Evolutionary conservation across 495 filamentous ascomycete species (phyloP), one percentile per base, ranked within the genome.

Genomic region (Astrothelium macrocarpum): DNA sequence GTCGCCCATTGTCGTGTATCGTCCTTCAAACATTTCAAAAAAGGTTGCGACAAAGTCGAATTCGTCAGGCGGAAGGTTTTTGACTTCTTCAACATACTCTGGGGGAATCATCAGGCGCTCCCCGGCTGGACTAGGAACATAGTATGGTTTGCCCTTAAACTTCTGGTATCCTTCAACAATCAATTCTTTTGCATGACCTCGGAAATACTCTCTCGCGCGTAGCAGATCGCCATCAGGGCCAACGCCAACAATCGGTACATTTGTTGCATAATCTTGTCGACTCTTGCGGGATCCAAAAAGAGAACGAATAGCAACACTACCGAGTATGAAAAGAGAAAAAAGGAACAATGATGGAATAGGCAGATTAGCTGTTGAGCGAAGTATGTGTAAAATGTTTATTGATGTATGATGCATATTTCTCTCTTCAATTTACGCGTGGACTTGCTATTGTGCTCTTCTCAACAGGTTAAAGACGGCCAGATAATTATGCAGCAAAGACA

Each of bases 1-100:
- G 25, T 29, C 25, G 7, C 49, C 25, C 49, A 26, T 56, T 26
- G 49, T 56, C 4, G 25, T 56, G 49, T 56, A 56, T 29, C 25
- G n/a, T 7, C 20, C 49, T 29, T 56, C 49, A 56, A 56, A 56
- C 49, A 56, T 56, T 23, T 56, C 49, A 16, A 56, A 56, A 56
- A 56, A 56, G 4, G 49, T 56, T 29, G 20, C 49, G 4, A 56
- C 49, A 29, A 56, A 56, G 25, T 56, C 49, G 20, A 56, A 26
- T 10, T 56, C 49, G 4, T 29, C 25, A 16, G 4, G 2, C 5
- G 20, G 49, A 2, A 7, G 9, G 29, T 14, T 56, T 56, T 29
- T 29, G 20, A 56, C 4, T 29, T 56, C 49, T 56, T 56, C 49
- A 2, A 56, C 49, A 10, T 56, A 29, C 2, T 29, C 20, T 2